These are phyloP conservation scores for Syzygium jambos DNA, from an alignment of 345 rosid genomes.

Conservation along the genomic window DNA sequence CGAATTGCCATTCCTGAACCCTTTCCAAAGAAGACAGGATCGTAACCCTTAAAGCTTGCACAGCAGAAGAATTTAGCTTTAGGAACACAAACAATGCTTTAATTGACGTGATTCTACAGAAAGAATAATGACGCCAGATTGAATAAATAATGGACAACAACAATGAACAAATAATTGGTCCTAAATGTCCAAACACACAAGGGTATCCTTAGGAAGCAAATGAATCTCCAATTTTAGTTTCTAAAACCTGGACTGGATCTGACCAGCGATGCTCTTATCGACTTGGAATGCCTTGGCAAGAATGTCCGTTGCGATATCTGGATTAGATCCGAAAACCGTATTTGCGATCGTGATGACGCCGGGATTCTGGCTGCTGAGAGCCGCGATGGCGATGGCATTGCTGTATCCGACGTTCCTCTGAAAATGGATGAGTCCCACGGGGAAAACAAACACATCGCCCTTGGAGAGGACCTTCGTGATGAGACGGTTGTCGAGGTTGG, in stretches of 20 bases:
- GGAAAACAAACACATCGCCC: slow-evolving; percentile 17
- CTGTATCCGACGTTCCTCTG: slow-evolving; percentile 2
- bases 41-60: background rate
- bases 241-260: background rate
- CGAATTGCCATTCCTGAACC: background rate
- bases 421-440: slow-evolving; percentile 11
- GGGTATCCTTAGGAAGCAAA: background rate
- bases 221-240: background rate
- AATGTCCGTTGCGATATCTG: slow-evolving; percentile 1
- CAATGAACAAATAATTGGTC: background rate
- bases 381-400: background rate
- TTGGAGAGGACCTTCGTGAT: slow-evolving; percentile 6
- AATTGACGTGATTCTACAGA: background rate
- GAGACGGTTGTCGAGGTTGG: slow-evolving; percentile 11
- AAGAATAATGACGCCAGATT: background rate
- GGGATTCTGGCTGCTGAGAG: slow-evolving; percentile 10
- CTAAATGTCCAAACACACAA: background rate
- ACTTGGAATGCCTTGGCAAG: slow-evolving; percentile 15
- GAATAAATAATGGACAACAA: background rate
- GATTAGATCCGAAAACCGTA: slow-evolving; percentile 11
- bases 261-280: background rate
- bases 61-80: background rate
- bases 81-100: background rate
- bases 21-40: background rate
- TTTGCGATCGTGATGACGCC: slow-evolving; percentile 7